These are phyloP conservation scores for Colletotrichum euphorbiae DNA, from an alignment of 2,329 filamentous ascomycete species.

Conservation along the genomic window DNA sequence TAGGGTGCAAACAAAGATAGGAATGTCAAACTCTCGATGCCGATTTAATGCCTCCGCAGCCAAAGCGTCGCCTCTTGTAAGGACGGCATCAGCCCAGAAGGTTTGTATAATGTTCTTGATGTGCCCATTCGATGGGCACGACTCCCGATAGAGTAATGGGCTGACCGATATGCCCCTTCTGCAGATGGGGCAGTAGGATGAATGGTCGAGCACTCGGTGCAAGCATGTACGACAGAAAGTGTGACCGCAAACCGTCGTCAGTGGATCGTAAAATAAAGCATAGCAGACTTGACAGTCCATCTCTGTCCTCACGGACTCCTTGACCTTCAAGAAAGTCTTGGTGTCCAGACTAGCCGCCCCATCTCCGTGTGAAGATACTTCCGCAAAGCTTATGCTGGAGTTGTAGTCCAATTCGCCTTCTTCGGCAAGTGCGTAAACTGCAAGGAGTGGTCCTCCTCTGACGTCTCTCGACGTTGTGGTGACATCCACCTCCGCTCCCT, in stretches of 20 bases:
- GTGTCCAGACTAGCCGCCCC: conserved; percentile 46
- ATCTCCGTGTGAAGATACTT: conserved; percentile 43
- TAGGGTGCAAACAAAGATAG: conserved; percentile 85
- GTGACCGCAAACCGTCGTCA: conserved; percentile 89
- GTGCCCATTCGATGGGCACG: conserved; percentile 69
- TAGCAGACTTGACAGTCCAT: conserved; percentile 93
- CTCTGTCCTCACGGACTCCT: conserved; percentile 73
- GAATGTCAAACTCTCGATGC: conserved; percentile 69
- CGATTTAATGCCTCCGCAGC: conserved; percentile 68
- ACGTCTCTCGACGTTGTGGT: conserved; percentile 52
- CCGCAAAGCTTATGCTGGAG: conserved; percentile 64
- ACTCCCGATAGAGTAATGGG: conserved; percentile 53
- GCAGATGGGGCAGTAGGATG: conserved; percentile 83
- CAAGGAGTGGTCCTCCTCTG: conserved; percentile 69
- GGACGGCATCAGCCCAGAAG: conserved; percentile 77
- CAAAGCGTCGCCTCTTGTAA: conserved; percentile 66
- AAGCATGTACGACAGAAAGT: conserved; percentile 89
- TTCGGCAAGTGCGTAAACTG: conserved; percentile 75
- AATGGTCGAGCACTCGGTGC: conserved; percentile 80
- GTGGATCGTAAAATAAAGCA: conserved; percentile 80
- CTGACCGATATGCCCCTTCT: conserved; percentile 71
- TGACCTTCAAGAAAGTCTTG: conserved; percentile 64
- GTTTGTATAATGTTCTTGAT: conserved; percentile 72
- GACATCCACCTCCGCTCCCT: conserved; percentile 53
- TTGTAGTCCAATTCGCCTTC: conserved; percentile 69